Base-by-base conservation (phyloP, 169 alveolate genomes). In the Amoebophrya sp. region DNA sequence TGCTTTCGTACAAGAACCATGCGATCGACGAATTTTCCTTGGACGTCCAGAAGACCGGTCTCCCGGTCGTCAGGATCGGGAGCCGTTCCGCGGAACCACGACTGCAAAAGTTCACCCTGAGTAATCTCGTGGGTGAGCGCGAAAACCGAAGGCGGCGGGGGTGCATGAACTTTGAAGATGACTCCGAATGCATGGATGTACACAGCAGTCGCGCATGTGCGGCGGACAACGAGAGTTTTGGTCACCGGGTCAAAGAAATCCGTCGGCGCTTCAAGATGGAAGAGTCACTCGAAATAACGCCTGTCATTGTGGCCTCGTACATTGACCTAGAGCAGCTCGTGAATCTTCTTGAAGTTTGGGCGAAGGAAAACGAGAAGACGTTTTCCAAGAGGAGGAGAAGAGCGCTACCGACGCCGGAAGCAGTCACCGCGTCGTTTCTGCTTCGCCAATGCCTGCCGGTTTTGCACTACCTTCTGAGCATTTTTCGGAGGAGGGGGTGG, bases 371-470 rank as follows among this genome's bases (percentile, higher is more conserved):
- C 76, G 76, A 53, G 23, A 53, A 53, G 23, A 53, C 23, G 76
- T 53, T 53, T 53, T 53, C 23, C 76, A 23, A 53, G 76, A 53
- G 76, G 76, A 53, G 23, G 76, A 10, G 76, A 53, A 53, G 76
- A 23, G 23, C n/a, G 10, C 23, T 53, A 53, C 76, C 76, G 76
- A 53, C 76, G 23, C 76, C 76, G 76, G 76, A 10, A 10, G 76
- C 76, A 53, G 76, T 53, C 76, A n/a, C n/a, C n/a, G n/a, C n/a
- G n/a, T n/a, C 83, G 2, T 65, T 65, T 65, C 83, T 65, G 83
- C 83, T 6, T 29, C 2, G 26, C 38, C 83, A 65, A 26, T 1
- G 33, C 26, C 0, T 65, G 2, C 83, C 83, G 33, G 33, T 65
- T 1, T 18, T 65, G 83, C 3, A 1, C 12, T 65, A 65, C 33